Conservation (phyloP, 2,329 filamentous ascomycete species). For the Botrytis fabae region DNA sequence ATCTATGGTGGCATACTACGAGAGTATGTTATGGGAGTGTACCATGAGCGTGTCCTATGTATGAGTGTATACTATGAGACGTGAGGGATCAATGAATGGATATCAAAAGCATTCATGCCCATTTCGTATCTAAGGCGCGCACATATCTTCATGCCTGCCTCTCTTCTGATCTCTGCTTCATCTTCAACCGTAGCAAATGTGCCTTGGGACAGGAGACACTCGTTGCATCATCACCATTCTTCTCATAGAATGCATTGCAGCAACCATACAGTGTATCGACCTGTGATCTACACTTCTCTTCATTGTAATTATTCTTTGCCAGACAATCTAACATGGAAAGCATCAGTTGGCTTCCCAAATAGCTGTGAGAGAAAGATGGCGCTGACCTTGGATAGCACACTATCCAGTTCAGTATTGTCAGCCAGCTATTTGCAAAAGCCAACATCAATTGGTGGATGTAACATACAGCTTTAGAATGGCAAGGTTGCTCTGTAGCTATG, state of each 20-base stretch:
- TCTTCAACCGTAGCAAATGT: slow-evolving; percentile 75
- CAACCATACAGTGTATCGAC: slow-evolving; percentile 91
- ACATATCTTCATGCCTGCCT: neutral
- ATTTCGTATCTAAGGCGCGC: neutral
- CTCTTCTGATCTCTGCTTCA: slow-evolving; percentile 62
- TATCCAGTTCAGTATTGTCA: slow-evolving; percentile 5
- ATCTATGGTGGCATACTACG: neutral
- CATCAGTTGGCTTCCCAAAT: slow-evolving; percentile 14
- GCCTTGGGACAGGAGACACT: slow-evolving; percentile 86
- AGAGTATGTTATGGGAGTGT: neutral
- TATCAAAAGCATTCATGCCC: neutral
- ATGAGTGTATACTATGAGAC: neutral
- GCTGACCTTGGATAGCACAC: slow-evolving; percentile 86
- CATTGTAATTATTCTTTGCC: slow-evolving; percentile 79
- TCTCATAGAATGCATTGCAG: slow-evolving; percentile 84
- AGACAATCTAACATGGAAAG: slow-evolving; percentile 66
- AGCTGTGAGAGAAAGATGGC: neutral
- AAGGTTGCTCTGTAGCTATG: slow-evolving; percentile 61
- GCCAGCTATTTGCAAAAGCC: neutral
- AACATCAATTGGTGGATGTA: neutral
- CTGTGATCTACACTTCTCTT: slow-evolving; percentile 75
- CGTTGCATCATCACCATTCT: slow-evolving; percentile 72
- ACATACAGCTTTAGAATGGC: slow-evolving; percentile 79
- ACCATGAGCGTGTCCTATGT: no score
- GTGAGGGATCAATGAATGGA: neutral